Evolutionary conservation across 225 moss, liverwort and hornwort genomes (phyloP), one percentile per base, ranked within the genome.

Genomic region (Physcomitrellopsis africana): DNA sequence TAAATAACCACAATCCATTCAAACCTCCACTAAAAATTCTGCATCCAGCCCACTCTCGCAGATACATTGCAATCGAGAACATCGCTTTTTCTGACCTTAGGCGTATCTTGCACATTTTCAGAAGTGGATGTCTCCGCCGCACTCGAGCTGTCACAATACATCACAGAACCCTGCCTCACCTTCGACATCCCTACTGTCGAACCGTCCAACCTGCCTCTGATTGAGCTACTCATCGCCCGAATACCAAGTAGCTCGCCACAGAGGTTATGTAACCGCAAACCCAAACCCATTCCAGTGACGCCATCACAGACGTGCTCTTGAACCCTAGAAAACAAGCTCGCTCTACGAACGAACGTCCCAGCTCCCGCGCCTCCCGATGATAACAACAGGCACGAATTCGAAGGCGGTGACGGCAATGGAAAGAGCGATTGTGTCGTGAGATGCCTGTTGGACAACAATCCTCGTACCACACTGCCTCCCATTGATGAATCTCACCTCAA

Each of bases 391-490:
- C 57, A 71, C 16, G 68, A 80, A 69, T 45, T 72, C 66, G 77
- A 24, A 41, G 81, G 67, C 1, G 67, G 29, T 19, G 44, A 32
- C 9, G 54, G 2, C 60, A 26, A 8, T 15, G 76, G 70, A 47
- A 74, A 12, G 43, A 74, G 48, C 22, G 84, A 80, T 61, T 84
- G 75, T 11, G 84, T 75, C 66, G 81, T 62, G 78, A 84, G 62
- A 54, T 60, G 63, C 45, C 68, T 60, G 20, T 77, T 74, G 48
- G 74, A 77, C 70, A 81, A 81, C 77, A 85, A 85, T 70, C 81
- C 84, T 75, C 84, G 81, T n/a, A 71, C 78, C 75, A 81, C 84
- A 85, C 84, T 85, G 17, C 84, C 75, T 75, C 84, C 81, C 84
- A 85, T 85, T 78, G 32, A 37, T 62, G 16, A 64, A 15, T 1